These are phyloP conservation scores for Hyaloscypha finlandica DNA, from an alignment of 495 filamentous ascomycete genomes.

Conservation along the genomic window DNA sequence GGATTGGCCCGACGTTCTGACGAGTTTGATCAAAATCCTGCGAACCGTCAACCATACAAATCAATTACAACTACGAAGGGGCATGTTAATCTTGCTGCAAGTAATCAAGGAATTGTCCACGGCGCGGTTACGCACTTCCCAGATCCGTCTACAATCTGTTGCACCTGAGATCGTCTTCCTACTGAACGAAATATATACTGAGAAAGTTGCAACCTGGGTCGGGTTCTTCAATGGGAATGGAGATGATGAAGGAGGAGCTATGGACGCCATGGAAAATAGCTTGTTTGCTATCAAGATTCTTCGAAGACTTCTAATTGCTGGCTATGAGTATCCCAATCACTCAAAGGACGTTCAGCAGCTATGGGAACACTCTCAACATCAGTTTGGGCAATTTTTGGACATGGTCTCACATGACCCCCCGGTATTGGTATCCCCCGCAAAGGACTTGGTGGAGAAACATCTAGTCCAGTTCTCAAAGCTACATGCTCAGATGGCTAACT, in stretches of 20 bases:
- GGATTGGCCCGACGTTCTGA: slow-evolving; percentile 72
- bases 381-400: slow-evolving; percentile 69
- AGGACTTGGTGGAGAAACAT: slow-evolving; percentile 73
- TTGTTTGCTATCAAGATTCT: slow-evolving; percentile 77
- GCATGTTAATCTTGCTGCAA: slow-evolving; percentile 75
- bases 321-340: slow-evolving; percentile 83
- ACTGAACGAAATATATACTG: slow-evolving; percentile 73
- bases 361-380: slow-evolving; percentile 70
- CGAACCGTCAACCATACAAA: slow-evolving; percentile 47
- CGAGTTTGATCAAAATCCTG: slow-evolving; percentile 60
- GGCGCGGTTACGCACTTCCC: slow-evolving; percentile 68
- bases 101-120: slow-evolving; percentile 89
- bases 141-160: slow-evolving; percentile 69
- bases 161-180: slow-evolving; percentile 80
- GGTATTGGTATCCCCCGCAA: slow-evolving; percentile 44
- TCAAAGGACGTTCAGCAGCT: slow-evolving; percentile 70
- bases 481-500: slow-evolving; percentile 77
- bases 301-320: slow-evolving; percentile 74
- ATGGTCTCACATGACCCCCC: slow-evolving; percentile 51
- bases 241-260: slow-evolving; percentile 57
- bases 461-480: slow-evolving; percentile 88
- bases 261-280: slow-evolving; percentile 70
- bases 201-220: slow-evolving; percentile 72
- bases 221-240: slow-evolving; percentile 54
- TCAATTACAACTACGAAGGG: slow-evolving; percentile 61